phyloP scores from a whole-genome alignment of 371 early-diverging fungal species.

The Syncephalastrum racemosum region DNA sequence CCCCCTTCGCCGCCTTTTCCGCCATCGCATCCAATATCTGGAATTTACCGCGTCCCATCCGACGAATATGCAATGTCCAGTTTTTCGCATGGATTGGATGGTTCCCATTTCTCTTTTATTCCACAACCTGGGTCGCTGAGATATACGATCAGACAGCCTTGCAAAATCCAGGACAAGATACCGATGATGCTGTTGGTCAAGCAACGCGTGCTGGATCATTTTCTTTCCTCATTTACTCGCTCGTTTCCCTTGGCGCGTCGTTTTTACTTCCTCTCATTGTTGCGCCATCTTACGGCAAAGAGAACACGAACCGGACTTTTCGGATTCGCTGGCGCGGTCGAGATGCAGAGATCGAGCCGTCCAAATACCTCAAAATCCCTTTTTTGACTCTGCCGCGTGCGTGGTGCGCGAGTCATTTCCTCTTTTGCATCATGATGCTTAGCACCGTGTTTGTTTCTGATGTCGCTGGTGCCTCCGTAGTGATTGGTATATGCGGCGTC shows the following conservation, averaged over 20 bases:
- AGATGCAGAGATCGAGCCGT: constrained; percentile 15
- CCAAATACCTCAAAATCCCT: constrained; percentile 19
- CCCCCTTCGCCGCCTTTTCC: constrained; percentile 31
- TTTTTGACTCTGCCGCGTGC: constrained; percentile 60
- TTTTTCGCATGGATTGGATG: constrained; percentile 95
- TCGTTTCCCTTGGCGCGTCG: constrained; percentile 73
- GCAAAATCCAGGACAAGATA: constrained; percentile 20
- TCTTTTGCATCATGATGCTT: constrained; percentile 72
- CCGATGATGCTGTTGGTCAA: constrained; percentile 57
- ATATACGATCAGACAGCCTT: constrained; percentile 39
- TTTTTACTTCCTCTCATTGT: constrained; percentile 67
- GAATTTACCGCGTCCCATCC: constrained; percentile 70
- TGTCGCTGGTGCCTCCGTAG: constrained; percentile 48
- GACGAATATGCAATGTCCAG: constrained; percentile 82
- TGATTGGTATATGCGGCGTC: constrained; percentile 78
- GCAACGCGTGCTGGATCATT: constrained; percentile 85
- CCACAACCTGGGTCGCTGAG: constrained; percentile 79
- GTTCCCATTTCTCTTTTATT: constrained; percentile 95
- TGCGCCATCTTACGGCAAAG: constrained; percentile 17
- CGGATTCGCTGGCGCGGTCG: constrained; percentile 10
- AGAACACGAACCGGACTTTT: constrained; percentile 2
- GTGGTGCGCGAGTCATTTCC: constrained; percentile 67
- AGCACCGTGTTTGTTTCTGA: constrained; percentile 59
- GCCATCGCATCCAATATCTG: constrained; percentile 45
- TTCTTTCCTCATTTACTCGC: constrained; percentile 78